Evolutionary conservation across 2,329 filamentous ascomycete species (phyloP).

Genomic region (Mariannaea sp.): DNA sequence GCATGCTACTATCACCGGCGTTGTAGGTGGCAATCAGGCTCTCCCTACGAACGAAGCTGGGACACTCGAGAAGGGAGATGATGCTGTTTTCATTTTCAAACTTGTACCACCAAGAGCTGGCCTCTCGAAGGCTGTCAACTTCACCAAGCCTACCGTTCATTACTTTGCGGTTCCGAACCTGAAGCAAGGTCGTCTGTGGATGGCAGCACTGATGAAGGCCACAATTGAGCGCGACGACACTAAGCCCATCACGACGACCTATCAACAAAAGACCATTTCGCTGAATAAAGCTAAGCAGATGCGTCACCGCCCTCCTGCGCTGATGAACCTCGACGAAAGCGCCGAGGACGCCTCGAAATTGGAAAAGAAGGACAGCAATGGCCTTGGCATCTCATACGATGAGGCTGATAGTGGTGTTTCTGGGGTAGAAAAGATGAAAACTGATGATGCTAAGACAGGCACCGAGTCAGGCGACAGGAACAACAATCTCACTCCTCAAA

Average conservation of each 20-base stretch:
- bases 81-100: conserved; percentile 96
- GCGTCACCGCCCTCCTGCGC: conserved; percentile 85
- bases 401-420: conserved; percentile 51
- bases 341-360: conserved; percentile 38
- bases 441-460: conserved; percentile 40
- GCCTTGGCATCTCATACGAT: conserved; percentile 49
- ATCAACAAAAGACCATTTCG: conserved; percentile 96
- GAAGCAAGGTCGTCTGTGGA: conserved; percentile 89
- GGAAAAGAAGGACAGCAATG: conserved; percentile 39
- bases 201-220: conserved; percentile 98
- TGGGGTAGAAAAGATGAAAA: conserved; percentile 48
- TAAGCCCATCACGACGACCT: conserved; percentile 82
- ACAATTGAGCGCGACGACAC: conserved; percentile 92
- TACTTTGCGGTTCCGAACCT: conserved; percentile 96
- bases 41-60: conserved; percentile 57
- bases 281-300: conserved; percentile 85
- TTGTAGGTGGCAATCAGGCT: conserved; percentile 57
- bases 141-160: conserved; percentile 95
- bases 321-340: conserved; percentile 70
- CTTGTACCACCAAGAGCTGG: conserved; percentile 88
- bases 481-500: conserved; percentile 35
- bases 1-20: conserved; percentile 89
- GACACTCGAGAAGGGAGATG: conserved; percentile 56
- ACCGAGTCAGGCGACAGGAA: conserved; percentile 39
- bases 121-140: conserved; percentile 88